Evolutionary conservation across 2,329 filamentous ascomycete genomes (phyloP).

Genomic region (Paecilomyces fulvus): DNA sequence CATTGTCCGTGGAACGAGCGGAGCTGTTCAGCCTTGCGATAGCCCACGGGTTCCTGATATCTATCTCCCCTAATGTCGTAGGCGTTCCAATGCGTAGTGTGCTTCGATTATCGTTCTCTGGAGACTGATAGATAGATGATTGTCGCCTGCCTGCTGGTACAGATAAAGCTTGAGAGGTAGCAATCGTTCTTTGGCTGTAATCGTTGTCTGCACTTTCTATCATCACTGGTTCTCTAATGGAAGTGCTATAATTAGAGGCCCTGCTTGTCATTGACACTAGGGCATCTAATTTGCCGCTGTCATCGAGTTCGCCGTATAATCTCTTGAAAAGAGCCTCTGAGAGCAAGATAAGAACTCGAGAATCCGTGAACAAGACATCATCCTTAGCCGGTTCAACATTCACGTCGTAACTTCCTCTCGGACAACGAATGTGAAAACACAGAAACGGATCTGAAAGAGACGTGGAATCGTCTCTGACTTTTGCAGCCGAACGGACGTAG

Average conservation of each 20-base stretch:
- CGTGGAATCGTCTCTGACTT: constrained; percentile 10
- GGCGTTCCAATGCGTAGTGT: not conserved
- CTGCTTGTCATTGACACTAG: not conserved
- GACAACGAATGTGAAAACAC: constrained; percentile 47
- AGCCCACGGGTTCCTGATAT: constrained; percentile 27
- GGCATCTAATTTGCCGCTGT: not conserved
- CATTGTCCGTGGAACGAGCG: constrained; percentile 3
- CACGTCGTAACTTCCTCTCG: constrained; percentile 48
- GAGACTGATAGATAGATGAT: not conserved
- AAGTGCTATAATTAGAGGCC: not conserved
- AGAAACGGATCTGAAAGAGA: constrained; percentile 47
- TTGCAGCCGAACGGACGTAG: constrained; percentile 33
- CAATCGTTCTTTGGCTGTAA: not conserved
- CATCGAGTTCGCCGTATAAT: constrained; percentile 24
- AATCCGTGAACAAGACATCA: constrained; percentile 50
- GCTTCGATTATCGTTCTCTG: not conserved
- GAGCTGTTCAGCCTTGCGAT: constrained; percentile 24
- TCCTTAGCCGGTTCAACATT: constrained; percentile 59
- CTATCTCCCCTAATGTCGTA: constrained; percentile 5
- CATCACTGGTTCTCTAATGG: not conserved
- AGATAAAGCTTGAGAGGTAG: not conserved
- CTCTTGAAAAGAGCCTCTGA: constrained; percentile 38
- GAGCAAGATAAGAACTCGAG: constrained; percentile 32
- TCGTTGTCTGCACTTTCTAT: not conserved
- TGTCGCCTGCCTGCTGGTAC: not conserved